Evolutionary conservation across 805 yeast genomes (phyloP), one percentile per base, ranked within the genome.

Genomic region (Dipodascus albidus): DNA sequence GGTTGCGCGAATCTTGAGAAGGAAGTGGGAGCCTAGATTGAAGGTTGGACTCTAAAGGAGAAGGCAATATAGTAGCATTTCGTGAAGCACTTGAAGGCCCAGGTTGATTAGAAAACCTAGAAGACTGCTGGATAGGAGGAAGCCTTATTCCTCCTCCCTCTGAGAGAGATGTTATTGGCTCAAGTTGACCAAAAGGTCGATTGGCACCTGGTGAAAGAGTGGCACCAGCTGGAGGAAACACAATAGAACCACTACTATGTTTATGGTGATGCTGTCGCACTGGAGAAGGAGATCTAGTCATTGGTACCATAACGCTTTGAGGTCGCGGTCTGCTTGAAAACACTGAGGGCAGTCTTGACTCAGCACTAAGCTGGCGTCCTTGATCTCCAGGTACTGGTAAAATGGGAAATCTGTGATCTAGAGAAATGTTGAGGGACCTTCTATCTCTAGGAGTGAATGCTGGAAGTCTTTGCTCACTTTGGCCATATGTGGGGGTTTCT

Each of bases 261-360:
- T 38, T 38, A 14, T 38, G 44, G 6, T 17, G 44, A 38, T 38
- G 44, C 44, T 17, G 44, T 6, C 44, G 44, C 9, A 38, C 44
- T 38, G 44, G 44, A 4, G 44, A 38, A 11, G 44, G 44, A 38
- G 44, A 38, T 38, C 44, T 38, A n/a, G 44, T 38, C 17, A 17
- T n/a, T n/a, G 44, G 44, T 11, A 38, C 15, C 20, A 38, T n/a
- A 14, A 38, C 15, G 15, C 44, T 38, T 14, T 38, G 44, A 38
- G 44, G 44, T 14, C 44, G 9, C 9, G 44, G 44, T n/a, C 44
- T 11, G 20, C n/a, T 38, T 4, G 20, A 38, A 19, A 38, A 38
- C 44, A 38, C 44, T 11, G 44, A 38, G n/a, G 44, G 44, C n/a
- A 38, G n/a, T 38, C 44, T 38, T n/a, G 44, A 38, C n/a, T 38